phyloP scores from a whole-genome alignment of 2,329 filamentous ascomycete species.

The Akanthomyces uredinophilus region DNA sequence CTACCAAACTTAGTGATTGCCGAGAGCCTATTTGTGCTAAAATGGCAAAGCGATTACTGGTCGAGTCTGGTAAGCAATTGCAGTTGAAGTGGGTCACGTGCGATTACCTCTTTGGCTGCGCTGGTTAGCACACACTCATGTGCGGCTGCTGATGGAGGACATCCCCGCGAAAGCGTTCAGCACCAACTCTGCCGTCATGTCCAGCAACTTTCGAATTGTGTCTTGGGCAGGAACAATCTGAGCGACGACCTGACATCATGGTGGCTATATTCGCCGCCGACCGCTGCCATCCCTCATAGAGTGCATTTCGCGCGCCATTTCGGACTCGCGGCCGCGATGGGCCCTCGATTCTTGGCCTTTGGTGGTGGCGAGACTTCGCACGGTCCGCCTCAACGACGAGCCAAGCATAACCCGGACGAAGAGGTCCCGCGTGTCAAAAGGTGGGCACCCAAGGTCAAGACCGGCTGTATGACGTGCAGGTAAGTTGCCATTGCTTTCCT shows the following conservation, averaged over 20 bases:
- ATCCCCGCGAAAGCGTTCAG: background rate
- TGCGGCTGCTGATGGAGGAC: background rate
- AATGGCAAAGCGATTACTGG: background rate
- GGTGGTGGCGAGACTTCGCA: background rate
- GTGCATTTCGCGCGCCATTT: background rate
- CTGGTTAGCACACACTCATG: background rate
- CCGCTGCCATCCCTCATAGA: constrained; percentile 2
- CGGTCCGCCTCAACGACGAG: constrained; percentile 8
- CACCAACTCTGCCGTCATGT: background rate
- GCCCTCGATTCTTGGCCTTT: background rate
- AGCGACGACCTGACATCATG: background rate
- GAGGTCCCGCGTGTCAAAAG: constrained; percentile 4
- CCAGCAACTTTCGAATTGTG: no score
- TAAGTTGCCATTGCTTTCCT: background rate
- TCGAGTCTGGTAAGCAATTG: background rate
- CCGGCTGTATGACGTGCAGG: constrained; percentile 10
- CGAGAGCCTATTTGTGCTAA: background rate
- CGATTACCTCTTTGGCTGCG: background rate
- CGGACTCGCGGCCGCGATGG: background rate
- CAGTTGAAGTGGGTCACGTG: constrained; percentile 1
- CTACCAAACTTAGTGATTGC: background rate
- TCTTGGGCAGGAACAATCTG: background rate
- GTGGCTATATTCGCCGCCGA: background rate
- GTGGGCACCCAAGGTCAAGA: constrained; percentile 13
- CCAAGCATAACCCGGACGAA: constrained; percentile 5